phyloP scores from a whole-genome alignment of 139 green algal species.

The Tetradesmus lagerheimii region DNA sequence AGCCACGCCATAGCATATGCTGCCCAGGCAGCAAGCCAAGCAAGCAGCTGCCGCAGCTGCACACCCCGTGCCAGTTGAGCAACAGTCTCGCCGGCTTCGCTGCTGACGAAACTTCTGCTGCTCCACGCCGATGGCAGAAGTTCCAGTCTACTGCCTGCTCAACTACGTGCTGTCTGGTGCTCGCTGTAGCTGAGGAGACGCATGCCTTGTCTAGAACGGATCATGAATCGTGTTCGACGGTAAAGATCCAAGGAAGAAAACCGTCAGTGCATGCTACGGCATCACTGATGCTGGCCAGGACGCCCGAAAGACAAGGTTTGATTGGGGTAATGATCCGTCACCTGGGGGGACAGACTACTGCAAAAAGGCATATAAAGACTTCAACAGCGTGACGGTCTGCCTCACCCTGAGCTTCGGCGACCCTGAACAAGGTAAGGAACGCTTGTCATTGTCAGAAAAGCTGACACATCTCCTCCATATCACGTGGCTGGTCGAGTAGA shows the following conservation, averaged over 20 bases:
- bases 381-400: too few relatives aligned
- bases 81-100: too few relatives aligned
- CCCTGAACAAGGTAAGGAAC: neutral
- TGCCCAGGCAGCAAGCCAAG: neutral
- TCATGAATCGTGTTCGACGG: too few relatives aligned
- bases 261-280: too few relatives aligned
- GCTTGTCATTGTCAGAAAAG: neutral
- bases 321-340: too few relatives aligned
- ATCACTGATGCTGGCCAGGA: too few relatives aligned
- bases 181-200: neutral
- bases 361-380: too few relatives aligned
- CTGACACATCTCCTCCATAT: neutral
- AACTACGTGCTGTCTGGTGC: neutral
- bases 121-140: neutral
- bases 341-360: too few relatives aligned
- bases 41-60: neutral
- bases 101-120: neutral
- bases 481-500: too few relatives aligned
- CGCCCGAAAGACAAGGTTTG: too few relatives aligned
- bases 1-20: neutral
- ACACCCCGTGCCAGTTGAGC: neutral
- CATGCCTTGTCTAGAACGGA: neutral
- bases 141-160: neutral
- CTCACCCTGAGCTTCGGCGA: neutral
- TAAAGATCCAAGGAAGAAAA: too few relatives aligned